Percentiles rank a stretch among this genome's conserved stretches.
phyloP scores from a whole-genome alignment of 495 filamentous ascomycete genomes.

The Geopyxis carbonaria region DNA sequence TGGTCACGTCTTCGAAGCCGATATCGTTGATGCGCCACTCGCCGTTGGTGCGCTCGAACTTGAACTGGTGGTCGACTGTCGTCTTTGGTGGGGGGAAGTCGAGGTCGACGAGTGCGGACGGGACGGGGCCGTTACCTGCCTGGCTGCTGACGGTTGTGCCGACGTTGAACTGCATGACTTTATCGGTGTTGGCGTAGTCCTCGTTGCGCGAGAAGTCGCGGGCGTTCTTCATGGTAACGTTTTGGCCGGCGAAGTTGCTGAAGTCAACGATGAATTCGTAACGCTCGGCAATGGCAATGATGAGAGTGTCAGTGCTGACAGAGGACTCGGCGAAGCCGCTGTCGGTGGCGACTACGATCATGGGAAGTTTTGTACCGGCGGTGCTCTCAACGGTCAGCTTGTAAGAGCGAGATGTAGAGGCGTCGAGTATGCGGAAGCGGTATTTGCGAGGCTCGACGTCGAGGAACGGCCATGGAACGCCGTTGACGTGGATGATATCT shows the following conservation, averaged over 20 bases:
- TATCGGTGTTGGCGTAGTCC: constrained; percentile 25
- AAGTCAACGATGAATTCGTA: constrained; percentile 42
- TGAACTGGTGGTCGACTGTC: constrained; percentile 29
- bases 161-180: constrained; percentile 5
- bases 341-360: constrained; percentile 37
- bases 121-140: constrained; percentile 26
- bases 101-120: constrained; percentile 20
- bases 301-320: constrained; percentile 25
- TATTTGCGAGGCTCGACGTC: constrained; percentile 39
- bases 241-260: constrained; percentile 30
- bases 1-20: constrained; percentile 31
- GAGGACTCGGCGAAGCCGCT: constrained; percentile 32
- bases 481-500: constrained; percentile 39
- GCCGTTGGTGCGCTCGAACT: constrained; percentile 4
- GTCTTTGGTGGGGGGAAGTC: constrained; percentile 22
- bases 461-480: constrained; percentile 35
- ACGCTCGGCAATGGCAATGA: constrained; percentile 38
- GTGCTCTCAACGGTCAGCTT: constrained; percentile 29
- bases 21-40: constrained; percentile 37
- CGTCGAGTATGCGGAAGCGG: constrained; percentile 34
- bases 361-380: constrained; percentile 21
- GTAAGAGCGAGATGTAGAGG: constrained; percentile 17
- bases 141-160: constrained; percentile 6
- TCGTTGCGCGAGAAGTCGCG: constrained; percentile 27
- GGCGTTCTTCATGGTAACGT: constrained; percentile 31